Base-by-base conservation (phyloP, 2,329 filamentous ascomycete genomes). In the Biscogniauxia marginata region DNA sequence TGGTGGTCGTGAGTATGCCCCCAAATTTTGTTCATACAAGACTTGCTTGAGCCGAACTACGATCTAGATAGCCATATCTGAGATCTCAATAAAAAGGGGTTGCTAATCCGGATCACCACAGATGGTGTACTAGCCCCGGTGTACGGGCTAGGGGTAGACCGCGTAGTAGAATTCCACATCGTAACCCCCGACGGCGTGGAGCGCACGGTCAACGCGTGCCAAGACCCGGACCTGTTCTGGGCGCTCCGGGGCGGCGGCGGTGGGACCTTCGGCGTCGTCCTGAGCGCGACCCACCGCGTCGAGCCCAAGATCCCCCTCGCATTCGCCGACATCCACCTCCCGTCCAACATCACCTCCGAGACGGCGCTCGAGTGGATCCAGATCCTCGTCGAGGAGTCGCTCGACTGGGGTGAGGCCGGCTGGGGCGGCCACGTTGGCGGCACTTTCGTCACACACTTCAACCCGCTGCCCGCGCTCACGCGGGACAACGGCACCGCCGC, bases 201-300 rank as follows among this genome's bases (percentile, higher is more conserved):
- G 19, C 61, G 79, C 2, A 74, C 65, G 3, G 80, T 79, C 3
- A 76, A 73, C 23, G 71, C 65, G 1, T 68, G 70, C 2, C 60
- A 77, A 18, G 76, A 84, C 56, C 54, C 69, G 0, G 81, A 84
- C 50, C 51, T 65, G 19, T 63, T 62, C 49, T 65, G 58, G 49
- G 63, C 63, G 49, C 49, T 65, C 22, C 55, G 61, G 47, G 63
- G 61, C 30, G 63, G 63, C 11, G 62, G 81, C 3, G 77, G 75
- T 9, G 79, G 79, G 1, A 81, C 75, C 11, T 84, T 79, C 59
- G 81, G 76, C 3, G 70, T 84, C 2, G 76, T 84, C 16, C 55
- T 65, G n/a, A 57, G 34, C 22, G 59, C 59, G n/a, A 60, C 56
- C 18, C 61, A 63, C 34, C 56, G 59, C 22, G 61, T 63, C 25